Percentiles rank a stretch among this genome's conserved stretches.
phyloP scores from a whole-genome alignment of 2,329 filamentous ascomycete species.

The Fusarium sp. region DNA sequence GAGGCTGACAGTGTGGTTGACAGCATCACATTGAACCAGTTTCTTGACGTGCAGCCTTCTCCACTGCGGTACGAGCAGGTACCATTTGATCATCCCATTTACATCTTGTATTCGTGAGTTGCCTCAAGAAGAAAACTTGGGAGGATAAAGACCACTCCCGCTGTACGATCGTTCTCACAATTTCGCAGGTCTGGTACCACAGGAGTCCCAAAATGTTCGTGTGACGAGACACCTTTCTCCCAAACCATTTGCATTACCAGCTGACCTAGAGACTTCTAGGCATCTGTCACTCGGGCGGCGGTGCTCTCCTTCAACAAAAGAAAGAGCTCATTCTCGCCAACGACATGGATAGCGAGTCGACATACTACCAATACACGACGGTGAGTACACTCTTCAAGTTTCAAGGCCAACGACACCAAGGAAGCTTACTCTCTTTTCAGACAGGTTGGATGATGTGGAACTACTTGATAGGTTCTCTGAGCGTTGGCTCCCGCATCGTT shows the following conservation, averaged over 20 bases:
- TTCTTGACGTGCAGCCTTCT: not conserved
- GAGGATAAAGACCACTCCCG: too few species aligned
- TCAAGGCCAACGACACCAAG: too few species aligned
- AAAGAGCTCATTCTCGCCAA: not conserved
- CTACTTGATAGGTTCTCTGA: not conserved
- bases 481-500: not conserved
- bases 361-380: not conserved
- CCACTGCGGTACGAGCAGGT: slow-evolving; percentile 2
- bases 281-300: not conserved
- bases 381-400: not conserved
- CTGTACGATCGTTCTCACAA: not conserved
- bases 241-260: not conserved
- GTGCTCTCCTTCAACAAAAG: not conserved
- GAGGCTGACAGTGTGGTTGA: too few species aligned
- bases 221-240: not conserved
- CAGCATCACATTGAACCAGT: not conserved
- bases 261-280: not conserved
- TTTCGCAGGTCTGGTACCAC: not conserved
- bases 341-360: not conserved
- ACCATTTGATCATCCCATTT: slow-evolving; percentile 10
- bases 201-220: not conserved
- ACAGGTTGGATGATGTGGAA: not conserved
- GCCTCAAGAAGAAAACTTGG: not conserved
- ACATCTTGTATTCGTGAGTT: slow-evolving; percentile 10
- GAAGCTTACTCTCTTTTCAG: not conserved